Percentiles rank a stretch among this genome's conserved stretches.
These are phyloP conservation scores for Petrea volubilis DNA, from an alignment of 257 asterid species.

Conservation along the genomic window DNA sequence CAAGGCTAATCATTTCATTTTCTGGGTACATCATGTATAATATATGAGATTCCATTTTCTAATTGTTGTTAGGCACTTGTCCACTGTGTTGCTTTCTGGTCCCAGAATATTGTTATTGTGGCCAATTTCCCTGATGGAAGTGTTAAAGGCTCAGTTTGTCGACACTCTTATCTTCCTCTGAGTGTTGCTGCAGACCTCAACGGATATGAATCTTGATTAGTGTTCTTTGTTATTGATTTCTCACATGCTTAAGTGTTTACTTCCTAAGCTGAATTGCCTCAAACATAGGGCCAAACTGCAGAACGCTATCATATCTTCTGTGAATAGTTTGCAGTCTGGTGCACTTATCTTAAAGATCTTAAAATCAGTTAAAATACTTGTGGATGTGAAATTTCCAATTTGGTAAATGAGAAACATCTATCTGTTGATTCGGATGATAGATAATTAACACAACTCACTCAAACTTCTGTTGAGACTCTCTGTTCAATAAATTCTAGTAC, in stretches of 20 bases:
- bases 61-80: neutral
- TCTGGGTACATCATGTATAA: neutral
- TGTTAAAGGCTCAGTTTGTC: neutral
- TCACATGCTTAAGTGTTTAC: neutral
- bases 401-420: neutral
- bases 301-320: neutral
- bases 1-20: neutral
- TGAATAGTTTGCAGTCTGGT: neutral
- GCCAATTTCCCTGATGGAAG: neutral
- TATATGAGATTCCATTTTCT: neutral
- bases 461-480: slow-evolving; percentile 1
- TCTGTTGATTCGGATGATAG: neutral
- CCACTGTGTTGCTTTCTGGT: neutral
- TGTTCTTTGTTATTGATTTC: neutral
- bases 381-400: neutral
- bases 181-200: neutral
- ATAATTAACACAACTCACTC: neutral
- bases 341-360: neutral
- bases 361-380: neutral
- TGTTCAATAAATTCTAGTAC: neutral
- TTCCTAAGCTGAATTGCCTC: neutral
- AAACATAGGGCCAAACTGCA: neutral
- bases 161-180: neutral
- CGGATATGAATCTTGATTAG: neutral
- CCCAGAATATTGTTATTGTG: neutral